Evolutionary conservation across 2,329 filamentous ascomycete species (phyloP), one percentile per base, ranked within the genome.

Genomic region (Colletotrichum spaethianum): DNA sequence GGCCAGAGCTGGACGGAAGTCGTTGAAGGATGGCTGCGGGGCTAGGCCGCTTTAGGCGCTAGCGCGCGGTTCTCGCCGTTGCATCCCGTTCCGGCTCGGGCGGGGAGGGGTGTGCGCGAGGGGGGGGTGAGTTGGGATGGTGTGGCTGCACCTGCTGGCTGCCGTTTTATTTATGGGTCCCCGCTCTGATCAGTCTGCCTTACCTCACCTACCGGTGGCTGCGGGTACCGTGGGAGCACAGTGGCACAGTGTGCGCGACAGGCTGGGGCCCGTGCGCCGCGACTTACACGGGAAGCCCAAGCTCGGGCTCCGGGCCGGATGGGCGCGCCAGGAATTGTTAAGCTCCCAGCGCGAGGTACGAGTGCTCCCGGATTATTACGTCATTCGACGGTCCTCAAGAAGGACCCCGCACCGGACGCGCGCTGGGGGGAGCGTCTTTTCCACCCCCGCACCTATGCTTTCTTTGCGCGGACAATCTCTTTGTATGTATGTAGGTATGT

Each of bases 51-150:
- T 59, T 63, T 16, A 6, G 50, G n/a, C 6, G 2, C 53, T 73
- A 73, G 72, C 65, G 70, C 56, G 62, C 72, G 72, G 72, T 42
- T 70, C 56, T 73, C 72, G 70, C 72, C 72, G 72, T 74, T 66
- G 69, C 63, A 74, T 74, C 64, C 70, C 67, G 70, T 62, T 73
- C 70, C 70, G 70, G 61, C 59, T 59, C 65, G 65, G 70, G 42
- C 44, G 48, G 69, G 59, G 65, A 42, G 23, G 63, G n/a, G 38
- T 18, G 28, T n/a, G 42, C 40, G n/a, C 23, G n/a, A 26, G 36
- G 33, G 53, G 31, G 31, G 53, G 6, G 53, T 57, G 53, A 9
- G 31, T 23, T 36, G 46, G 28, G 36, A 52, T 12, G 52, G 33
- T 53, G 53, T 62, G 59, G 53, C 57, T 63, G 59, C 31, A 38